Conservation (phyloP, 108 stramenopile species). For the Aurantiochytrium sp. region DNA sequence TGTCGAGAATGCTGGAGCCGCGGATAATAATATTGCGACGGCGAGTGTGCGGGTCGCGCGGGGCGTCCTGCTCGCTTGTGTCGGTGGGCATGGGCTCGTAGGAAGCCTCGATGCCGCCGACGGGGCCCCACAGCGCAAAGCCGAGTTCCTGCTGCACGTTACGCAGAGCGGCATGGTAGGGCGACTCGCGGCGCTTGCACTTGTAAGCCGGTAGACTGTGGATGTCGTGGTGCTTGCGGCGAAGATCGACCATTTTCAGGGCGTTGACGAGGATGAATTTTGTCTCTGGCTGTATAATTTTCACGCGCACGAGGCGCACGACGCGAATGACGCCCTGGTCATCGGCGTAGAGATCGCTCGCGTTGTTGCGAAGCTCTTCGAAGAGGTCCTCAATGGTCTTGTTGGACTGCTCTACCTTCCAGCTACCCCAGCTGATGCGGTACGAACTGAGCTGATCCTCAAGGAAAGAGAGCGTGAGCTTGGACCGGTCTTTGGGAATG, state of each 20-base stretch:
- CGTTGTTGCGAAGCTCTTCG: background rate
- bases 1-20: background rate
- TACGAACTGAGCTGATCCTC: background rate
- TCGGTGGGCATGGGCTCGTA: background rate
- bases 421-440: slow-evolving; percentile 24
- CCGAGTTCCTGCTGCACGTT: background rate
- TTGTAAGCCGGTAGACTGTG: background rate
- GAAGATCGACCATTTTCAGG: background rate
- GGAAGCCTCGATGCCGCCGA: background rate
- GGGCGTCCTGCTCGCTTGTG: background rate
- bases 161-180: background rate
- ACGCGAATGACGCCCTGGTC: background rate
- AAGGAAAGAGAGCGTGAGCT: background rate
- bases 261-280: background rate
- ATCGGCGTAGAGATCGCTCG: background rate
- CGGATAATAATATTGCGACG: background rate
- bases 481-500: background rate
- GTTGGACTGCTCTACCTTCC: background rate
- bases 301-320: background rate
- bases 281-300: background rate
- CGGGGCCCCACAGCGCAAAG: slow-evolving; percentile 4
- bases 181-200: background rate
- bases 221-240: background rate
- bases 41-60: background rate
- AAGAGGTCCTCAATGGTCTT: slow-evolving; percentile 2